Conservation (phyloP, 768 basidiomycete genomes). For the Mycena belliarum region DNA sequence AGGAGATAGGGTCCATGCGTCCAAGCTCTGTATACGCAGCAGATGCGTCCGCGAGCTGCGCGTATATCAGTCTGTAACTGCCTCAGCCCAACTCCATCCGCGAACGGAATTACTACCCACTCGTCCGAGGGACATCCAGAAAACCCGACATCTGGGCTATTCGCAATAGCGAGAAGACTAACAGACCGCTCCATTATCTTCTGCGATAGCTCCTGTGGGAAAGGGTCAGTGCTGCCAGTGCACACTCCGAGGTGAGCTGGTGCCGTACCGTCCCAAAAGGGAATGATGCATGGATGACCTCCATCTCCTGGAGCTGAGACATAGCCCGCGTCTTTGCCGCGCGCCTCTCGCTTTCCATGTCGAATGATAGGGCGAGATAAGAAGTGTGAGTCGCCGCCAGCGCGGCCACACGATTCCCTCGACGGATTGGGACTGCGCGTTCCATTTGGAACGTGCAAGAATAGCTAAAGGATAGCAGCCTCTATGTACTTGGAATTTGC, state of each 20-base stretch:
- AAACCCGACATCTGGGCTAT: background rate
- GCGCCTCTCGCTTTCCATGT: background rate
- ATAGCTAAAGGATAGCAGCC: too few species aligned
- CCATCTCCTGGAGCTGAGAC: background rate
- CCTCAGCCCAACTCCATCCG: too few species aligned
- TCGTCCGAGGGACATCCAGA: background rate
- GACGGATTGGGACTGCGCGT: too few species aligned
- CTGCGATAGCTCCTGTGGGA: background rate
- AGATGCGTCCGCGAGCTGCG: background rate
- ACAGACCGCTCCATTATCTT: background rate
- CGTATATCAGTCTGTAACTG: background rate
- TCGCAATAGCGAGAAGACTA: background rate
- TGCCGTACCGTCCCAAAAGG: background rate
- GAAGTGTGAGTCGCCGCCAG: too few species aligned
- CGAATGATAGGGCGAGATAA: too few species aligned
- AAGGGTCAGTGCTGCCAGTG: background rate
- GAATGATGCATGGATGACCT: background rate
- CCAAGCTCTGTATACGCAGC: slow-evolving; percentile 3
- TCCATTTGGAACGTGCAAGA: too few species aligned
- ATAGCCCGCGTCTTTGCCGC: background rate
- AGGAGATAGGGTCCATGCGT: background rate
- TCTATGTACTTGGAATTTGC: too few species aligned
- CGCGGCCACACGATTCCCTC: too few species aligned
- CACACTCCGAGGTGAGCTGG: background rate
- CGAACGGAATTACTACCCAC: background rate